Base-by-base conservation (phyloP, 2,329 filamentous ascomycete genomes). In the Fusarium pseudoanthophilum region DNA sequence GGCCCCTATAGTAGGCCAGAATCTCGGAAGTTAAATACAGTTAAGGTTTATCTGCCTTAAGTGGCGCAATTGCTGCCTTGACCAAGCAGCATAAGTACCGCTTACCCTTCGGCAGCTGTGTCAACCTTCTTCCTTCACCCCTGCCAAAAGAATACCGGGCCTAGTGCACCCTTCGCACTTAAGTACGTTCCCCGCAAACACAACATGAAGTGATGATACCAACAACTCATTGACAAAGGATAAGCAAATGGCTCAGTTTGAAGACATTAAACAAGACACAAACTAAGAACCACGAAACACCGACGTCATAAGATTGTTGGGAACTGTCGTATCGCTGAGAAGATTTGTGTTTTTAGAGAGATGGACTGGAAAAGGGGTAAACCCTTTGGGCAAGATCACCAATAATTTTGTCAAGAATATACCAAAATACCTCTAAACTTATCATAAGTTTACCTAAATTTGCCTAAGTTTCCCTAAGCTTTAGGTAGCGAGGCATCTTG, bases 221-320 rank as follows among this genome's bases (percentile, higher is more conserved):
- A 11, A 30, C 10, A 32, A 32, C 30, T 32, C 13, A 13, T 18
- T 8, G 5, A 10, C 13, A 34, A 8, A 8, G 2, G 1, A 20
- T 8, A 52, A 36, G 7, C 3, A 52, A 15, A 15, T 8, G 3
- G 16, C n/a, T 4, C 4, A 8, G n/a, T 8, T 36, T 11, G 18
- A 18, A 39, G 18, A 9, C 20, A n/a, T 2, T 5, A 39, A 39
- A 5, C 14, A 28, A 53, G 2, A 5, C 14, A 11, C 0, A 7
- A 13, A 5, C 13, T n/a, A 2, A 8, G 5, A 18, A 7, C 2
- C 3, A 28, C 9, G 3, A 7, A 26, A 11, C 14, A 21, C 1
- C 1, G 1, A 53, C n/a, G 1, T 2, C 14, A 2, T 5, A 16
- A 16, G 10, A 26, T 21, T 53, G 14, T 11, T 13, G 1, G 0